A percentile compares a stretch with the other conserved stretches of the same genome.
Evolutionary conservation across 2,329 filamentous ascomycete genomes (phyloP).

Genomic region (Berkeleyomyces rouxiae): DNA sequence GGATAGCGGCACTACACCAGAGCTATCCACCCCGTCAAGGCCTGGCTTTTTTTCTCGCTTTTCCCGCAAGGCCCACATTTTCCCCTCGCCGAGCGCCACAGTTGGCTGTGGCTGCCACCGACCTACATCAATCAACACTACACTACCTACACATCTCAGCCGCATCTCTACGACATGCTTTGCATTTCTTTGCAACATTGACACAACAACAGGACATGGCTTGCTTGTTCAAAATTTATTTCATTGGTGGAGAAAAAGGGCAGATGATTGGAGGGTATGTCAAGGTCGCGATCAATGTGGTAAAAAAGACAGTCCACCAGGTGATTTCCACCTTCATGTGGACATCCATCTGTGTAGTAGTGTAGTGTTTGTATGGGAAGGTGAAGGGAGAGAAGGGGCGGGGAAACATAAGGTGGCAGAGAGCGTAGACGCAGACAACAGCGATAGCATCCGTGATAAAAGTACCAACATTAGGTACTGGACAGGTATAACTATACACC

Average conservation of each 20-base stretch:
- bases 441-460: background rate
- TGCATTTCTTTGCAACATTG: background rate
- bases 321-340: background rate
- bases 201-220: background rate
- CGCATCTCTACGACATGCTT: too few relatives aligned
- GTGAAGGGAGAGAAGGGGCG: background rate
- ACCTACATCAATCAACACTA: too few relatives aligned
- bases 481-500: background rate
- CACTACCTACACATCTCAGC: too few relatives aligned
- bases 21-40: too few relatives aligned
- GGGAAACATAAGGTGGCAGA: background rate
- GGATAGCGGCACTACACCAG: too few relatives aligned
- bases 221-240: constrained; percentile 3
- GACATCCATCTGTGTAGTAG: background rate
- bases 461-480: background rate
- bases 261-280: background rate
- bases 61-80: too few relatives aligned
- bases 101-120: too few relatives aligned
- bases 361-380: background rate
- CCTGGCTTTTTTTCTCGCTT: too few relatives aligned
- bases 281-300: background rate
- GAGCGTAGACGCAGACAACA: background rate
- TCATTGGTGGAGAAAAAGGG: background rate
- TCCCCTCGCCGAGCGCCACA: too few relatives aligned
- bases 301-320: background rate